Percentiles rank a stretch among this genome's conserved stretches.
phyloP scores from a whole-genome alignment of 768 basidiomycete genomes.

The Paxillus involutus region DNA sequence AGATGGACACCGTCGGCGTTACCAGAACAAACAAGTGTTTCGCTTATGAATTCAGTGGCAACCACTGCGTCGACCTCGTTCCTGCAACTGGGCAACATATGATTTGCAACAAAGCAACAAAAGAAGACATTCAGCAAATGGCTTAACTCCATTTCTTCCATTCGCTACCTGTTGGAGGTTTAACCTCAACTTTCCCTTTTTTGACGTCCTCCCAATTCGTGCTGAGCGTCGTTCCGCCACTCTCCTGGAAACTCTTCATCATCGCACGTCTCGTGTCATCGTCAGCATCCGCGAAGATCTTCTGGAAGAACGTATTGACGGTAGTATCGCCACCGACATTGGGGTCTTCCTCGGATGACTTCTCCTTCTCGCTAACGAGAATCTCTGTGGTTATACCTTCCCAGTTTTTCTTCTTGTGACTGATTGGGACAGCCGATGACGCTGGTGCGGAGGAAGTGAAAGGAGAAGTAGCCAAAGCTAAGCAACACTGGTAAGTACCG shows the following conservation, averaged over 20 bases:
- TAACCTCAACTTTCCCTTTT: conserved; percentile 68
- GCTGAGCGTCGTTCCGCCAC: conserved; percentile 91
- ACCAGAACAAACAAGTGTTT: neutral
- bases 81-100: neutral
- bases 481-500: neutral
- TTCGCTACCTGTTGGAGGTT: conserved; percentile 82
- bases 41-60: no score
- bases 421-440: conserved; percentile 31
- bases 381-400: conserved; percentile 75
- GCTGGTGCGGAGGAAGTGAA: conserved; percentile 37
- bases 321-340: conserved; percentile 88
- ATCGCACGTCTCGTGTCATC: conserved; percentile 92
- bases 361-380: conserved; percentile 67
- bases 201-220: conserved; percentile 94
- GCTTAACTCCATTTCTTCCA: conserved; percentile 73
- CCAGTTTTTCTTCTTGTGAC: conserved; percentile 78
- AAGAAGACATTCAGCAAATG: neutral
- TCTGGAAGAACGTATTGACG: conserved; percentile 88
- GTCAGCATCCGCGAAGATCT: conserved; percentile 87
- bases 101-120: neutral
- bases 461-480: conserved; percentile 22
- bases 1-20: neutral
- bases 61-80: neutral
- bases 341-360: conserved; percentile 71
- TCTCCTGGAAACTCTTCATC: conserved; percentile 97